These are phyloP conservation scores for Talaromyces amestolkiae DNA, from an alignment of 2,329 filamentous ascomycete genomes.

Conservation along the genomic window DNA sequence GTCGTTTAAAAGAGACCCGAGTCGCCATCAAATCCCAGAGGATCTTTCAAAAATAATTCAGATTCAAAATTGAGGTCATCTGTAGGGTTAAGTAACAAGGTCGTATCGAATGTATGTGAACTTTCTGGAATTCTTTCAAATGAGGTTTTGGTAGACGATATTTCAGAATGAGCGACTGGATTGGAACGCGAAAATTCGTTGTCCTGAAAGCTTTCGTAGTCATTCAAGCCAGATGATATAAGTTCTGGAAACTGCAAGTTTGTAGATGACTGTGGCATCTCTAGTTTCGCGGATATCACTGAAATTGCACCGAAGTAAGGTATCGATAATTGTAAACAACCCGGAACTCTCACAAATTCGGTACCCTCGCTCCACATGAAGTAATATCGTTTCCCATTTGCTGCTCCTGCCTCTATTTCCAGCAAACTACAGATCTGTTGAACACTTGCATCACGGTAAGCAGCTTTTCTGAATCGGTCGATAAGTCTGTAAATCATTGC, in stretches of 20 bases:
- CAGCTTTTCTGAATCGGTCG: background rate
- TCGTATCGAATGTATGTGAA: background rate
- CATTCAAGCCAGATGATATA: background rate
- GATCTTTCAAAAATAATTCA: background rate
- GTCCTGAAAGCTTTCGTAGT: background rate
- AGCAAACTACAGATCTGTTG: conserved; percentile 15
- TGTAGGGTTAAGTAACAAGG: background rate
- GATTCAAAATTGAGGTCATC: background rate
- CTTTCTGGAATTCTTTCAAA: no score
- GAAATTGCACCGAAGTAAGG: conserved; percentile 14
- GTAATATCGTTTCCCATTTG: conserved; percentile 15
- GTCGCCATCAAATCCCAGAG: background rate
- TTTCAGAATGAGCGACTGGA: no score
- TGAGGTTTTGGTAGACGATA: background rate
- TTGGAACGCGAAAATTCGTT: background rate
- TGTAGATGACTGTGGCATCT: background rate
- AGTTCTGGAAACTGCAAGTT: background rate
- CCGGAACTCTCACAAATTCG: background rate
- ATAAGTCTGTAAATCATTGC: background rate
- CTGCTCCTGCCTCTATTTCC: conserved; percentile 16
- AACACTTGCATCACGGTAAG: background rate
- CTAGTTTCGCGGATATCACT: background rate
- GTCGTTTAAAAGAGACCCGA: background rate
- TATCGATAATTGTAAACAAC: background rate
- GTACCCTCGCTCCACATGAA: background rate